phyloP scores from a whole-genome alignment of 257 asterid genomes.

The Pogostemon cablin region DNA sequence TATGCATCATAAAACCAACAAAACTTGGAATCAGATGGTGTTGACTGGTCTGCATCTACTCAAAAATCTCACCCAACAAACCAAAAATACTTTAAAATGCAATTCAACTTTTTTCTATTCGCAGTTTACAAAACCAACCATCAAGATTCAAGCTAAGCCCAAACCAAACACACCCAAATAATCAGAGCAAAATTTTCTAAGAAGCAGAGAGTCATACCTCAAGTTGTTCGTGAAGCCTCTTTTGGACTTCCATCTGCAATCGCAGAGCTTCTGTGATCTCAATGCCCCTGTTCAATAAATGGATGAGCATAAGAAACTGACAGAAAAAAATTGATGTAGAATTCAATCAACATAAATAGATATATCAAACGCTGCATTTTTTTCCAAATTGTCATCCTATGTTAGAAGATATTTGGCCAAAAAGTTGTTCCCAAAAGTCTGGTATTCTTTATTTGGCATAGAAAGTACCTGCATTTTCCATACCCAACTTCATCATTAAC shows the following conservation, averaged over 20 bases:
- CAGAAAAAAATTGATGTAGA: not conserved
- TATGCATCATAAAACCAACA: not conserved
- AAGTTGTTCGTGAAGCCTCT: slow-evolving; percentile 96
- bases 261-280: slow-evolving; percentile 95
- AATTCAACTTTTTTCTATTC: no score
- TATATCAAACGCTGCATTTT: not conserved
- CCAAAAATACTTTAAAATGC: no score
- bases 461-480: not conserved
- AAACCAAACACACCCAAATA: not conserved
- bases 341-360: not conserved
- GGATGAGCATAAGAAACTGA: slow-evolving; percentile 28
- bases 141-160: no score
- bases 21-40: slow-evolving; percentile 7
- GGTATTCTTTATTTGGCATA: slow-evolving; percentile 4
- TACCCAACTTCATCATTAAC: not conserved
- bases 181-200: not conserved
- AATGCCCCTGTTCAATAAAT: slow-evolving; percentile 61
- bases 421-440: not conserved
- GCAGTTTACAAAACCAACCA: no score
- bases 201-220: slow-evolving; percentile 55
- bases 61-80: not conserved
- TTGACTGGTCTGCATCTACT: not conserved
- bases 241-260: slow-evolving; percentile 94
- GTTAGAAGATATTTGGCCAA: slow-evolving; percentile 1
- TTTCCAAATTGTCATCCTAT: not conserved